A percentile compares a stretch with the other conserved stretches of the same genome.
Conservation (phyloP, 2,329 filamentous ascomycete genomes). For the Penicillium palitans region DNA sequence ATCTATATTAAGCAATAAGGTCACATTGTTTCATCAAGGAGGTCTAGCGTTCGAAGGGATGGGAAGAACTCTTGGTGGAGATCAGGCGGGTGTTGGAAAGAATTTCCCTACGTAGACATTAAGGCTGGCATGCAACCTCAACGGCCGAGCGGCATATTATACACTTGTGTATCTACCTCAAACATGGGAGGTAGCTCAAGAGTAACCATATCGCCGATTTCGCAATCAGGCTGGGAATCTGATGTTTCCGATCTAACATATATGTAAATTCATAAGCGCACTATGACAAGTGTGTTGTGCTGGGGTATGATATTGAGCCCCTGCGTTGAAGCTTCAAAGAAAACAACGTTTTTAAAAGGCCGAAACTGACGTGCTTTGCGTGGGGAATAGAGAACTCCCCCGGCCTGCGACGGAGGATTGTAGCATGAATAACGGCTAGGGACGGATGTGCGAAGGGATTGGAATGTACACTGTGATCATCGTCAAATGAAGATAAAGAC, state of each 20-base stretch:
- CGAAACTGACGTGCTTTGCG: conserved; percentile 20
- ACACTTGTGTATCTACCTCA: not conserved
- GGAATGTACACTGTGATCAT: conserved; percentile 20
- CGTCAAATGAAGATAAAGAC: not conserved
- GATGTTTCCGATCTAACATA: not conserved
- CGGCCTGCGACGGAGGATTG: conserved; percentile 9
- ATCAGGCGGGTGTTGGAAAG: conserved; percentile 18
- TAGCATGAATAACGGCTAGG: conserved; percentile 16
- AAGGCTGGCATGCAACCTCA: conserved; percentile 13
- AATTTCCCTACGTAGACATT: conserved; percentile 16
- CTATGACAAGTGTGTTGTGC: not conserved
- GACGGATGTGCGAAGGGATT: conserved; percentile 17
- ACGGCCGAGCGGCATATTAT: conserved; percentile 5
- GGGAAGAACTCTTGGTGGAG: conserved; percentile 4
- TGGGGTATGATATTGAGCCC: not conserved
- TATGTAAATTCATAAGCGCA: not conserved
- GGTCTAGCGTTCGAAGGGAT: conserved; percentile 16
- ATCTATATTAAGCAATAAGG: not conserved
- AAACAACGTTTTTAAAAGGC: conserved; percentile 2
- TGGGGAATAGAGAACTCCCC: conserved; percentile 20
- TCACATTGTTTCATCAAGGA: conserved; percentile 20
- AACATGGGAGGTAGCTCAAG: not conserved
- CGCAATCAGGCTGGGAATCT: conserved; percentile 6
- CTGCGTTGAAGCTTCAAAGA: not conserved
- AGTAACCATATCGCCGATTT: not conserved